Evolutionary conservation across 495 filamentous ascomycete genomes (phyloP), one percentile per base, ranked within the genome.

Genomic region (Xylaria telfairii): DNA sequence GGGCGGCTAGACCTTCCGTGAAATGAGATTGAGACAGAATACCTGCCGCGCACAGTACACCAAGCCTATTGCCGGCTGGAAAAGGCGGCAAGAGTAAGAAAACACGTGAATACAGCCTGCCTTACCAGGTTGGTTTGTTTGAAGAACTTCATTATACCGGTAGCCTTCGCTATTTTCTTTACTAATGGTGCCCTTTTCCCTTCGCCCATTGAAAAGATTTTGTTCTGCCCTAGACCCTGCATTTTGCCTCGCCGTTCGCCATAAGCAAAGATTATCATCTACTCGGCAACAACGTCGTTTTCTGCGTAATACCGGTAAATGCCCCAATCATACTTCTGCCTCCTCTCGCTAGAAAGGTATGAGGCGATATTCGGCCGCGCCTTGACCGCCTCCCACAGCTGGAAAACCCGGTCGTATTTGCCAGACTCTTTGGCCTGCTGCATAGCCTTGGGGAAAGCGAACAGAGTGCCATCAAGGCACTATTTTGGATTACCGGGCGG

Each of bases 241-340:
- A n/a, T 34, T n/a, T 9, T n/a, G 24, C 17, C 5, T 57, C 54
- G 54, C 30, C 54, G 49, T 57, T 10, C n/a, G 30, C 6, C 17
- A 57, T 37, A 10, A 37, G 54, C 54, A 37, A 37, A 53, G 3
- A 19, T n/a, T n/a, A n/a, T n/a, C n/a, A n/a, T n/a, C 26, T 69
- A 51, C 1, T 72, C 71, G 12, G 71, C 24, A 34, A 72, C 30
- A 1, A 83, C 68, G 65, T 90, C 90, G 61, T 90, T 75, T 82
- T 91, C 90, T 26, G 87, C 81, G 75, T 91, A 91, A 73, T 90
- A 79, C 53, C 90, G 78, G 70, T 86, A 92, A 30, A 92, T 82
- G 53, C 90, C 89, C 72, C 73, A 82, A 12, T 76, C 72, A 74
- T 91, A 91, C 59, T 80, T 78, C 76, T 84, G 72, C 71, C 90